Percentiles rank a stretch among this genome's conserved stretches.
Evolutionary conservation across 192 early-diverging fungal species (phyloP).

Genomic region (Phycomyces blakesleeanus): DNA sequence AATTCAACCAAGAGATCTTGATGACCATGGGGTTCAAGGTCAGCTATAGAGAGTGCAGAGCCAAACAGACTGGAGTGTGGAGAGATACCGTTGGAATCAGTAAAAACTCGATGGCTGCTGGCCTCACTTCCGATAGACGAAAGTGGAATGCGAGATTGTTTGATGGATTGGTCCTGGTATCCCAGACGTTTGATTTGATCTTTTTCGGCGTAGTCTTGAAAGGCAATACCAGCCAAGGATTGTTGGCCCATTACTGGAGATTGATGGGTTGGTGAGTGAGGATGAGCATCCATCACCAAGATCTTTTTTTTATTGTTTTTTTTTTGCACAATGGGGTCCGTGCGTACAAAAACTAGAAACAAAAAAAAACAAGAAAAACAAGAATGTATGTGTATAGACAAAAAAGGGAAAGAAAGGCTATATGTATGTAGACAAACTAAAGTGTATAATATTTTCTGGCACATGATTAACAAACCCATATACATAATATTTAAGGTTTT

Average conservation of each 20-base stretch:
- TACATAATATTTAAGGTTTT: too few relatives aligned
- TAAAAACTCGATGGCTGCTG: not conserved
- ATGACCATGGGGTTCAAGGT: not conserved
- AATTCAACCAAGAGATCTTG: not conserved
- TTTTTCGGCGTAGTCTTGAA: constrained; percentile 4
- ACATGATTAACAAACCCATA: too few relatives aligned
- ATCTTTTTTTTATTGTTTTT: too few relatives aligned
- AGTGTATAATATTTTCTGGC: too few relatives aligned
- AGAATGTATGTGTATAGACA: too few relatives aligned
- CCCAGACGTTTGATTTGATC: not conserved
- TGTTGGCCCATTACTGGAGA: constrained; percentile 14
- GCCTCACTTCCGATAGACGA: not conserved
- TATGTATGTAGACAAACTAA: too few relatives aligned
- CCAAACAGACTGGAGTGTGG: constrained; percentile 3
- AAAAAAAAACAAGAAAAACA: too few relatives aligned
- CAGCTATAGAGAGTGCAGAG: not conserved
- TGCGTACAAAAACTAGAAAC: too few relatives aligned
- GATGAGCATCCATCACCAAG: not conserved
- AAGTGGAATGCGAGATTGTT: not conserved
- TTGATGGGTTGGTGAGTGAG: not conserved
- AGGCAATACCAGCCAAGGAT: constrained; percentile 4
- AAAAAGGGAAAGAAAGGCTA: too few relatives aligned
- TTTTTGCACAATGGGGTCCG: too few relatives aligned
- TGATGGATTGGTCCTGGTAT: not conserved
- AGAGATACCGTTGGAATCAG: not conserved